Evolutionary conservation across 1,284 basidiomycete genomes (phyloP).

Genomic region (Cryptococcus deneoformans): DNA sequence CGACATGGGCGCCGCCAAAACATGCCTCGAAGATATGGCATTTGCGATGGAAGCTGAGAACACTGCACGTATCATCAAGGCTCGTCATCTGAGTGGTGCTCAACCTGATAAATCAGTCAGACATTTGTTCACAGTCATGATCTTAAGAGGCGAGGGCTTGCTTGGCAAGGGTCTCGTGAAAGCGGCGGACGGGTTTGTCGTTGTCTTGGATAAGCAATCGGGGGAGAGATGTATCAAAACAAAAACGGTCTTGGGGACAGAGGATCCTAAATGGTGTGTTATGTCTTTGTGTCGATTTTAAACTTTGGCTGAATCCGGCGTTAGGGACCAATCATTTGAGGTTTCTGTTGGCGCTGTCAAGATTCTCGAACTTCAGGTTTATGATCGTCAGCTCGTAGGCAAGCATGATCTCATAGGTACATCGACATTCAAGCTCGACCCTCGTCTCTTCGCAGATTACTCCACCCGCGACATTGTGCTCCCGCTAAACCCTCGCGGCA

Average conservation of each 20-base stretch:
- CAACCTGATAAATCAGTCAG: conserved; percentile 7
- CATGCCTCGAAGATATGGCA: conserved; percentile 40
- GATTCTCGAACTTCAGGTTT: conserved; percentile 37
- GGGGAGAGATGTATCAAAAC: conserved; percentile 44
- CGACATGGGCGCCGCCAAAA: conserved; percentile 41
- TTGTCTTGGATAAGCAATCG: conserved; percentile 31
- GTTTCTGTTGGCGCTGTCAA: conserved; percentile 30
- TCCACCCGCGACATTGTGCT: conserved; percentile 38
- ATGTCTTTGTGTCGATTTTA: background rate
- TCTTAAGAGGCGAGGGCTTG: conserved; percentile 42
- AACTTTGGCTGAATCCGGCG: background rate
- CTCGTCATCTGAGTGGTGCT: conserved; percentile 15
- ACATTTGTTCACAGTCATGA: conserved; percentile 36
- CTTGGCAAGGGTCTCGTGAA: conserved; percentile 30
- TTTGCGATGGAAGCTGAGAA: conserved; percentile 44
- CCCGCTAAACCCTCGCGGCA: conserved; percentile 41
- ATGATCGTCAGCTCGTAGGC: conserved; percentile 46
- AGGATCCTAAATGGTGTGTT: conserved; percentile 45
- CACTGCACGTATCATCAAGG: conserved; percentile 36
- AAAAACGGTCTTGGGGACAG: conserved; percentile 40
- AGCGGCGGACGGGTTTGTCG: conserved; percentile 43
- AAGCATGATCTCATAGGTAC: conserved; percentile 46
- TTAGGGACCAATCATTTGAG: conserved; percentile 45
- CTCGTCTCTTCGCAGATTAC: conserved; percentile 23
- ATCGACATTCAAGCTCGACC: conserved; percentile 41